phyloP scores from a whole-genome alignment of 2,329 filamentous ascomycete genomes.

The Claviceps pazoutovae region DNA sequence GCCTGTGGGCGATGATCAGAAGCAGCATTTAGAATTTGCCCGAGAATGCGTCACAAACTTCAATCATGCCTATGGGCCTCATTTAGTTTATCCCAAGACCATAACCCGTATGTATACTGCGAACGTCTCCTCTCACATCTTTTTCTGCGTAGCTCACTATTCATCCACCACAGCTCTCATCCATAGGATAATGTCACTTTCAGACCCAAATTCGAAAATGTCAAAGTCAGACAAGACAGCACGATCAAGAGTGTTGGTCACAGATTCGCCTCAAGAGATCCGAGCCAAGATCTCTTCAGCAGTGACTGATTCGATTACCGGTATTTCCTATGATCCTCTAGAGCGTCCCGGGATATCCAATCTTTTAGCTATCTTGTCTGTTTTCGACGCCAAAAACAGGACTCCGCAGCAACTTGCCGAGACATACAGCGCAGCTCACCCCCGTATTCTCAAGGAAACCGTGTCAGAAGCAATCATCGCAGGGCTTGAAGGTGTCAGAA shows the following conservation, averaged over 20 bases:
- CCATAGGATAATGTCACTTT: slow-evolving; percentile 81
- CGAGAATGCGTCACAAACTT: slow-evolving; percentile 77
- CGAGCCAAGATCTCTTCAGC: slow-evolving; percentile 55
- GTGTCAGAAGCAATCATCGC: slow-evolving; percentile 44
- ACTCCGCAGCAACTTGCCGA: slow-evolving; percentile 27
- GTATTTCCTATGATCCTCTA: slow-evolving; percentile 58
- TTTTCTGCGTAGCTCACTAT: background rate
- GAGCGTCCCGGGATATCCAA: slow-evolving; percentile 75
- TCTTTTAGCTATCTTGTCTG: slow-evolving; percentile 64
- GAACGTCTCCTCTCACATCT: background rate
- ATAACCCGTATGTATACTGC: slow-evolving; percentile 46
- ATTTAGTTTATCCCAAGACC: slow-evolving; percentile 52
- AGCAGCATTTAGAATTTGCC: slow-evolving; percentile 86
- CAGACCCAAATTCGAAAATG: slow-evolving; percentile 72
- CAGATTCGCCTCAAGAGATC: slow-evolving; percentile 52
- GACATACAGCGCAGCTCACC: slow-evolving; percentile 22
- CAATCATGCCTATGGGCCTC: slow-evolving; percentile 59
- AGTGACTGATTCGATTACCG: slow-evolving; percentile 56
- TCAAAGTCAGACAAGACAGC: slow-evolving; percentile 70
- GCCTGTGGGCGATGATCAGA: slow-evolving; percentile 91
- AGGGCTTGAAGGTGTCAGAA: slow-evolving; percentile 40
- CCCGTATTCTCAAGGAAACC: slow-evolving; percentile 30
- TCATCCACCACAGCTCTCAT: slow-evolving; percentile 46
- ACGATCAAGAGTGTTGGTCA: slow-evolving; percentile 70
- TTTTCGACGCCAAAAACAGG: slow-evolving; percentile 39